phyloP scores from a whole-genome alignment of 2,329 filamentous ascomycete species.

The Botrytis medusae region DNA sequence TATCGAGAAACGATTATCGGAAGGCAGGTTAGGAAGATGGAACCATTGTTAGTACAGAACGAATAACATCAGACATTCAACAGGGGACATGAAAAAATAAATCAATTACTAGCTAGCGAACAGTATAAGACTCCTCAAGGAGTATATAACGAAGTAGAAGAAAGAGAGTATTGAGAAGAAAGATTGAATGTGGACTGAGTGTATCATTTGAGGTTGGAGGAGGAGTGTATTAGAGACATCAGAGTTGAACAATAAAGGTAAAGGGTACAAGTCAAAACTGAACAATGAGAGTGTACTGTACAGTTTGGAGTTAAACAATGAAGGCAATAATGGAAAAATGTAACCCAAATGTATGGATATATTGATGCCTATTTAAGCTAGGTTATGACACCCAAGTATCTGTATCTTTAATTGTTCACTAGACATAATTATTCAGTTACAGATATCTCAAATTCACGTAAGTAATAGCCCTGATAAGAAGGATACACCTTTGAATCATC shows the following conservation, averaged over 20 bases:
- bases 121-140: not conserved
- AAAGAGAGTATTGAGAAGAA: not conserved
- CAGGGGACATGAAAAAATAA: too few relatives aligned
- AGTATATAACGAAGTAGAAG: not conserved
- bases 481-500: not conserved
- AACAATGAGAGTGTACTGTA: not conserved
- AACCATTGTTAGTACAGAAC: too few relatives aligned
- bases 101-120: not conserved
- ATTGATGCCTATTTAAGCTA: not conserved
- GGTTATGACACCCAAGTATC: not conserved
- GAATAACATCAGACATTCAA: too few relatives aligned
- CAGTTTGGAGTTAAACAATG: not conserved
- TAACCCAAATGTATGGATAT: not conserved
- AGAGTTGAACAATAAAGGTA: not conserved
- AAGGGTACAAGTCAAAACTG: not conserved
- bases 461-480: not conserved
- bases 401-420: not conserved
- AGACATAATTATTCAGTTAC: not conserved
- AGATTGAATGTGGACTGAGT: fast-evolving
- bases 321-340: not conserved
- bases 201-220: not conserved
- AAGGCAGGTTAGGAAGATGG: too few relatives aligned
- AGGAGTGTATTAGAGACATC: not conserved
- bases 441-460: not conserved
- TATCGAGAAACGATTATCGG: too few relatives aligned